These are phyloP conservation scores for Coemansia sp. DNA, from an alignment of 192 early-diverging fungal species.

Conservation along the genomic window DNA sequence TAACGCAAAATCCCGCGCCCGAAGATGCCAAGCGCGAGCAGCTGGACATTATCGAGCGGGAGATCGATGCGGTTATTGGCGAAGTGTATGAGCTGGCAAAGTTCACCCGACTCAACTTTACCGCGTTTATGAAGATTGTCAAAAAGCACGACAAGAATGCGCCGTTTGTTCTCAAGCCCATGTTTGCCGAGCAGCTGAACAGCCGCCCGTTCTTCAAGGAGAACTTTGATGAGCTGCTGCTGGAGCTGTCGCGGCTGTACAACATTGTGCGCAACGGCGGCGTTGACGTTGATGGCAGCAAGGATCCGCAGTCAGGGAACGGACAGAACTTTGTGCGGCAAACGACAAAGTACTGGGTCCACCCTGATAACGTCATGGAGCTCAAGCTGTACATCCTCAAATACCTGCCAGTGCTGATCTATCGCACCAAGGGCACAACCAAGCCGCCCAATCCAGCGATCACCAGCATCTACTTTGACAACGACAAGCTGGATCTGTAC, in stretches of 20 bases:
- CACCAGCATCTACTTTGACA: slow-evolving; percentile 92
- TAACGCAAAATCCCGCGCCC: slow-evolving; percentile 54
- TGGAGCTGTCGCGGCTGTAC: slow-evolving; percentile 81
- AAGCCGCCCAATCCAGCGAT: slow-evolving; percentile 81
- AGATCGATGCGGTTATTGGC: slow-evolving; percentile 72
- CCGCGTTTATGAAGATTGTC: slow-evolving; percentile 87
- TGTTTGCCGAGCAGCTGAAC: slow-evolving; percentile 82
- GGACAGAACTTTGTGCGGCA: slow-evolving; percentile 74
- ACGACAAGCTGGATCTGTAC: slow-evolving; percentile 84
- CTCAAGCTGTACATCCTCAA: slow-evolving; percentile 89
- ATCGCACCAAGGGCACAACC: slow-evolving; percentile 71
- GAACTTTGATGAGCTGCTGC: slow-evolving; percentile 80
- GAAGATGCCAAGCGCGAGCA: slow-evolving; percentile 53
- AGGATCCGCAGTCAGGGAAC: slow-evolving; percentile 50
- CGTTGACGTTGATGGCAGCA: slow-evolving; percentile 52
- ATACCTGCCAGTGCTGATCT: slow-evolving; percentile 87
- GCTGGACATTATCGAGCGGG: slow-evolving; percentile 57
- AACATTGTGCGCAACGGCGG: slow-evolving; percentile 75
- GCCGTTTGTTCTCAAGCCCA: slow-evolving; percentile 69
- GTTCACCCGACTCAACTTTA: slow-evolving; percentile 78
- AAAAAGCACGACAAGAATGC: slow-evolving; percentile 99
- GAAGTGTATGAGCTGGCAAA: slow-evolving; percentile 77
- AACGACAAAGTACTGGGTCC: slow-evolving; percentile 95
- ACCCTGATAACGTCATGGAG: slow-evolving; percentile 91
- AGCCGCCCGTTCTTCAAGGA: slow-evolving; percentile 79